A percentile compares a stretch with the other conserved stretches of the same genome.
Conservation (phyloP, 1,284 basidiomycete genomes). For the Serendipita sp. region DNA sequence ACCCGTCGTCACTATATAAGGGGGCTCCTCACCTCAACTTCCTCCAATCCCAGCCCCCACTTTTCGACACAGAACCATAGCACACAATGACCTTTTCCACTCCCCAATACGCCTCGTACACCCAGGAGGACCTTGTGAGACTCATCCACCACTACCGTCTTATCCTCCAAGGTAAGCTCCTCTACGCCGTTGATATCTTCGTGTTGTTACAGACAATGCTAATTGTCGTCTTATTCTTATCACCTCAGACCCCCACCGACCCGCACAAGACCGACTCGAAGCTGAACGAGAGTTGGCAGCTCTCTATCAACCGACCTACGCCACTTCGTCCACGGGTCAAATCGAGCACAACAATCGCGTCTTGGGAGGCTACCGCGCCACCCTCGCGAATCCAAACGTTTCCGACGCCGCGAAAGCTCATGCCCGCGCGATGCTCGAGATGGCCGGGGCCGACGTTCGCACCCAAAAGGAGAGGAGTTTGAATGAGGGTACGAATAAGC, state of each 20-base stretch:
- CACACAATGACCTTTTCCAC: not conserved
- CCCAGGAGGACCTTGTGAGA: not conserved
- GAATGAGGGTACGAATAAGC: slow-evolving; percentile 14
- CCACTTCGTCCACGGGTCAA: slow-evolving; percentile 13
- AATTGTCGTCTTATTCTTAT: not conserved
- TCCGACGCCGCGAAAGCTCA: slow-evolving; percentile 35
- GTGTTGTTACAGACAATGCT: not conserved
- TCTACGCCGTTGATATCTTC: not conserved
- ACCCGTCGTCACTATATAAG: too few species aligned
- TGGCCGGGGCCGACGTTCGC: slow-evolving; percentile 16
- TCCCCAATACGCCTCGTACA: not conserved
- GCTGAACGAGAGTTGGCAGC: not conserved
- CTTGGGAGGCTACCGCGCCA: slow-evolving; percentile 36
- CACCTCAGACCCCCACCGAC: not conserved
- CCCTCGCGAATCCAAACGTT: slow-evolving; percentile 38
- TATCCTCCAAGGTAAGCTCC: not conserved
- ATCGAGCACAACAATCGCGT: slow-evolving; percentile 29
- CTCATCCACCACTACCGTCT: not conserved
- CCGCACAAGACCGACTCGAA: not conserved
- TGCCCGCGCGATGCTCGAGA: slow-evolving; percentile 30
- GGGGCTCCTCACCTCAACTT: too few species aligned
- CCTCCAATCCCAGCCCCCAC: too few species aligned
- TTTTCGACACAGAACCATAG: not conserved
- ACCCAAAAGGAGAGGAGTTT: slow-evolving; percentile 15
- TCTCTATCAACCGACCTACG: not conserved